Evolutionary conservation across 768 basidiomycete species (phyloP).

Genomic region (Boletus coccyginus): DNA sequence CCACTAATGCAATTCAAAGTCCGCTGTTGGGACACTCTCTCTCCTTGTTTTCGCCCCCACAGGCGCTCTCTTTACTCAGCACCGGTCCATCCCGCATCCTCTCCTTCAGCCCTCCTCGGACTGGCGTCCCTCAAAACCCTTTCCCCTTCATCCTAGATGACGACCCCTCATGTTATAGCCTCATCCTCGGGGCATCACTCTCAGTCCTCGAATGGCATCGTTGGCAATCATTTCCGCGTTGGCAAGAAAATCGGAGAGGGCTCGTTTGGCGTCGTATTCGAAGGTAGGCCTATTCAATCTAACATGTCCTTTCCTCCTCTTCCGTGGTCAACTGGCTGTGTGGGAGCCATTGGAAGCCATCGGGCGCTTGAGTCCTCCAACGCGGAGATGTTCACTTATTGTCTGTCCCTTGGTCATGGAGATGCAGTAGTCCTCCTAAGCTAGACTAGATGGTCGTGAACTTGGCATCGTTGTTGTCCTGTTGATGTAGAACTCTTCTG

Average conservation of each 20-base stretch:
- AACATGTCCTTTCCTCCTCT: neutral
- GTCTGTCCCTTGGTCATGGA: conserved; percentile 4
- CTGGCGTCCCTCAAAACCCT: conserved; percentile 25
- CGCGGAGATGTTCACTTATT: conserved; percentile 1
- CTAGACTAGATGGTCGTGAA: conserved; percentile 5
- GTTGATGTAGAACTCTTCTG: conserved; percentile 2
- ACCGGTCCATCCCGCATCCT: conserved; percentile 21
- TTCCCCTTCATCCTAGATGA: conserved; percentile 42
- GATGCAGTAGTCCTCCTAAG: conserved; percentile 3
- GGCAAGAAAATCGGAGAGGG: conserved; percentile 99
- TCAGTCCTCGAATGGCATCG: conserved; percentile 67
- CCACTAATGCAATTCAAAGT: conserved; percentile 30
- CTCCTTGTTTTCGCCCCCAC: conserved; percentile 28
- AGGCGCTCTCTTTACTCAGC: conserved; percentile 21
- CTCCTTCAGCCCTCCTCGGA: conserved; percentile 26
- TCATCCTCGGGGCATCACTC: conserved; percentile 71
- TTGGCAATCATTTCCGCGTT: conserved; percentile 80
- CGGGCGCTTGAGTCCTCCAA: conserved; percentile 13
- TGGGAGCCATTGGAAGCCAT: neutral
- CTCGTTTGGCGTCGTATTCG: conserved; percentile 97
- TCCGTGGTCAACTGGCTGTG: too few species aligned
- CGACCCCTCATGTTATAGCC: conserved; percentile 82
- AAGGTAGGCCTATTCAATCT: conserved; percentile 56
- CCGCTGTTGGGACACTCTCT: conserved; percentile 24
- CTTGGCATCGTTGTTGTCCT: conserved; percentile 2